phyloP scores from a whole-genome alignment of 306 rosid species.

The Bauhinia variegata region DNA sequence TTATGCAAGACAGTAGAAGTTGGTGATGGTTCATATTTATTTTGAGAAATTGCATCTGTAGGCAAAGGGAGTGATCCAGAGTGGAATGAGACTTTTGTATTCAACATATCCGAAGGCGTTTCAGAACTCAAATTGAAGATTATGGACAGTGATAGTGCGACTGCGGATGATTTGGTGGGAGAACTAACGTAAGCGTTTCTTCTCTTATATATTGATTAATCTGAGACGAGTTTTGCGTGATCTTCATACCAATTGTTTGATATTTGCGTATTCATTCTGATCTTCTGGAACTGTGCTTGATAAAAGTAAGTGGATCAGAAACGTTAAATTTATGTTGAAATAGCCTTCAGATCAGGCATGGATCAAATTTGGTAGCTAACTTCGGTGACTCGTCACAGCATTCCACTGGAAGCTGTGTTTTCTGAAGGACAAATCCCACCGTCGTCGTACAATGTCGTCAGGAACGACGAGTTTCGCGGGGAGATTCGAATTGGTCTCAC shows the following conservation, averaged over 20 bases:
- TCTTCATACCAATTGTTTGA: too few species aligned
- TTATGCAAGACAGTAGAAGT: not conserved
- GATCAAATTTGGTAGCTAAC: not conserved
- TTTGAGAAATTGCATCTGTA: constrained; percentile 29
- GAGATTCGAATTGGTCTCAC: constrained; percentile 60
- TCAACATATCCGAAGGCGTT: constrained; percentile 58
- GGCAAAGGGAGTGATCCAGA: constrained; percentile 72
- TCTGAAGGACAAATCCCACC: constrained; percentile 57
- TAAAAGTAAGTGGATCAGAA: not conserved
- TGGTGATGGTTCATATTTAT: not conserved
- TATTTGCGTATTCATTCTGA: too few species aligned
- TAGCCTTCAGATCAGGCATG: not conserved
- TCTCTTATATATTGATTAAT: not conserved
- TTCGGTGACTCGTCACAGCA: constrained; percentile 42
- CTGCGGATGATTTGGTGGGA: constrained; percentile 66
- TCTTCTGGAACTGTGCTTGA: too few species aligned
- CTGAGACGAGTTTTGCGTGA: too few species aligned
- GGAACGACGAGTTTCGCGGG: constrained; percentile 57
- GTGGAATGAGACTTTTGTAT: constrained; percentile 78
- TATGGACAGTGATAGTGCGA: constrained; percentile 61
- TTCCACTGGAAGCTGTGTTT: constrained; percentile 56
- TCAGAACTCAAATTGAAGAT: constrained; percentile 62
- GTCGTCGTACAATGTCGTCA: constrained; percentile 63
- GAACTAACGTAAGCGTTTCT: constrained; percentile 64
- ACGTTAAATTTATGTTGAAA: not conserved